phyloP scores from a whole-genome alignment of 225 moss, liverwort and hornwort genomes.

The Marchantia polymorpha region DNA sequence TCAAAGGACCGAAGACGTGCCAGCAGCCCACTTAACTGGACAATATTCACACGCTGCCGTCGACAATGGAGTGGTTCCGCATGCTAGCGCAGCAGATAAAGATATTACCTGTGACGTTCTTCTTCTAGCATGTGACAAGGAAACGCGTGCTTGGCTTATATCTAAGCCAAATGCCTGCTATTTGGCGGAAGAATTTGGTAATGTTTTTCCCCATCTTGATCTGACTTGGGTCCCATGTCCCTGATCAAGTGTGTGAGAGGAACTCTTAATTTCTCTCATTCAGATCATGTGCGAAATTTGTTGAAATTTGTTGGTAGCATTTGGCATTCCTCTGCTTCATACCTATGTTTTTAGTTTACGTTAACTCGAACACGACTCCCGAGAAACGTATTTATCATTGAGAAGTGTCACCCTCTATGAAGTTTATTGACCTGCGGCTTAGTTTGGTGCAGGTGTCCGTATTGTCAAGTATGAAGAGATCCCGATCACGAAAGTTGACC shows the following conservation, averaged over 20 bases:
- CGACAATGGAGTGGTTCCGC: slow-evolving; percentile 18
- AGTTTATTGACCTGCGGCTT: not conserved
- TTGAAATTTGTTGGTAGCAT: not conserved
- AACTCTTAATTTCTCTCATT: not conserved
- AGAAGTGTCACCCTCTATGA: not conserved
- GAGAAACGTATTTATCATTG: not conserved
- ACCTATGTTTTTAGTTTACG: not conserved
- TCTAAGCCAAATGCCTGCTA: slow-evolving; percentile 37
- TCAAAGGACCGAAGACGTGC: slow-evolving; percentile 29
- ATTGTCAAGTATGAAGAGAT: slow-evolving; percentile 39
- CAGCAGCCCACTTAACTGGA: slow-evolving; percentile 4
- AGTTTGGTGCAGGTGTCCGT: slow-evolving; percentile 37
- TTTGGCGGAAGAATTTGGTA: slow-evolving; percentile 50
- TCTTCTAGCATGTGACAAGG: slow-evolving; percentile 45
- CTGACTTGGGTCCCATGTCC: not conserved
- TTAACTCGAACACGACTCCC: not conserved
- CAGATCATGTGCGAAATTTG: not conserved
- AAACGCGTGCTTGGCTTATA: slow-evolving; percentile 41
- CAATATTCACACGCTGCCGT: slow-evolving; percentile 20
- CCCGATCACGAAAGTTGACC: slow-evolving; percentile 24
- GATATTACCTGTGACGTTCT: slow-evolving; percentile 34
- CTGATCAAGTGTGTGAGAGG: not conserved
- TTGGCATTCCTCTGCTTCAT: not conserved
- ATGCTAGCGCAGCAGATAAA: slow-evolving; percentile 16
- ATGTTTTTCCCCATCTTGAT: slow-evolving; percentile 2